Evolutionary conservation across 2,329 filamentous ascomycete genomes (phyloP).

Genomic region (Triangularia setosa): DNA sequence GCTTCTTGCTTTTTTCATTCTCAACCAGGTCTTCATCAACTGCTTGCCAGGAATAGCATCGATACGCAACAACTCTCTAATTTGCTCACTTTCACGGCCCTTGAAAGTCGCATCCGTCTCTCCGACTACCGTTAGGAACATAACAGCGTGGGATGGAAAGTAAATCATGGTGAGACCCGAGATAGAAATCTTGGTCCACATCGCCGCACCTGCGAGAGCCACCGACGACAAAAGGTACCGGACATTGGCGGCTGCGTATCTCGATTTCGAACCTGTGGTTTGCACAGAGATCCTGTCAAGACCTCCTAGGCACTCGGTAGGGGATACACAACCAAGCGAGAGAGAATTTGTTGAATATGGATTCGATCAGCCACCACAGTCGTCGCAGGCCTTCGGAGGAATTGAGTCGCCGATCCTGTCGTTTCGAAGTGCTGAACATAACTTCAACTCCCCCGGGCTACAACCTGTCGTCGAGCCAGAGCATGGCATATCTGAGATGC

Average conservation of each 20-base stretch:
- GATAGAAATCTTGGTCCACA: constrained; percentile 54
- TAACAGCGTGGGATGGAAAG: neutral
- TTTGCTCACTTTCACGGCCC: neutral
- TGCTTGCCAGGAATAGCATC: neutral
- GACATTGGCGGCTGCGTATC: constrained; percentile 47
- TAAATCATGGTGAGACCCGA: constrained; percentile 26
- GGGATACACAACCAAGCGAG: neutral
- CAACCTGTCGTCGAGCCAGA: constrained; percentile 6
- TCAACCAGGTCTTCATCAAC: neutral
- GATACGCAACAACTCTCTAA: neutral
- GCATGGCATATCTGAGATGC: constrained; percentile 21
- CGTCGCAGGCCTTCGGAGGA: neutral
- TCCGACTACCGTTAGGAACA: neutral
- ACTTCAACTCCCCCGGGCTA: constrained; percentile 26
- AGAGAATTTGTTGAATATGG: neutral
- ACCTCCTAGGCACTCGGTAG: neutral
- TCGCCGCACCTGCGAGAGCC: constrained; percentile 47
- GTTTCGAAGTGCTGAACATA: constrained; percentile 31
- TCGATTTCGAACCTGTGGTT: constrained; percentile 41
- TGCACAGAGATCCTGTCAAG: neutral
- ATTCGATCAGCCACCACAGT: neutral
- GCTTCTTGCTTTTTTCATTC: neutral
- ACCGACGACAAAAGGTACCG: constrained; percentile 48
- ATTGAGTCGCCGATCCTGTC: constrained; percentile 29
- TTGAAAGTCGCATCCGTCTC: neutral